Evolutionary conservation across 352 stramenopile genomes (phyloP), one percentile per base, ranked within the genome.

Genomic region (Pythium biforme): DNA sequence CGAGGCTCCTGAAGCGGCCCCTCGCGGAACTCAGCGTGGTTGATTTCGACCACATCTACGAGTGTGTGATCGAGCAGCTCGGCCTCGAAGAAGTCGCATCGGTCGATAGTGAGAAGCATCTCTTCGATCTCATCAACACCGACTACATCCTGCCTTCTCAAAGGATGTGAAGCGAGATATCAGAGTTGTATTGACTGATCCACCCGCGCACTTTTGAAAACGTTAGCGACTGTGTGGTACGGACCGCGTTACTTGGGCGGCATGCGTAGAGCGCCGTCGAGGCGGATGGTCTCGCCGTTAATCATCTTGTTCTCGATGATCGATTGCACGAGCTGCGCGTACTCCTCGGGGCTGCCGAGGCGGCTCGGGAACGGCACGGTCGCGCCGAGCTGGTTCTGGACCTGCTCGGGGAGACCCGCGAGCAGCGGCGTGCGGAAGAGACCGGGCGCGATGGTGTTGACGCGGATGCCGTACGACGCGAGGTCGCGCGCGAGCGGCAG

Each of bases 301-400:
- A 99, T 77, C 92, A 99, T 99, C 60, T 90, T 91, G 83, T 99
- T 99, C 59, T 97, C 85, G 57, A 99, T 89, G 69, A 99, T 99
- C 23, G 81, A 69, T 55, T 96, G 88, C 51, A 97, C 96, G 33
- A 99, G 78, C 59, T 97, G 83, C 12, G 94, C 97, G 75, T 96
- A 99, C 72, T 99, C 96, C 55, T 96, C 82, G 15, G 97, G 96
- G 37, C 96, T 81, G 19, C 97, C 97, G 14, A 99, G 77, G 41
- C 97, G 83, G 55, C 84, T 92, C 19, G 97, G 97, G 73, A 98
- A 99, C n/a, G 97, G 97, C 66, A 99, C 96, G 11, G 81, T 96
- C 34, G 84, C 71, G 22, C 92, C 95, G 7, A 99, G 74, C 41
- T 98, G 77, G 33, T 97, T 74, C 65, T 97, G 85, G 48, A 99